Conservation (phyloP, 129 eudicot species). For the Lactuca saligna region DNA sequence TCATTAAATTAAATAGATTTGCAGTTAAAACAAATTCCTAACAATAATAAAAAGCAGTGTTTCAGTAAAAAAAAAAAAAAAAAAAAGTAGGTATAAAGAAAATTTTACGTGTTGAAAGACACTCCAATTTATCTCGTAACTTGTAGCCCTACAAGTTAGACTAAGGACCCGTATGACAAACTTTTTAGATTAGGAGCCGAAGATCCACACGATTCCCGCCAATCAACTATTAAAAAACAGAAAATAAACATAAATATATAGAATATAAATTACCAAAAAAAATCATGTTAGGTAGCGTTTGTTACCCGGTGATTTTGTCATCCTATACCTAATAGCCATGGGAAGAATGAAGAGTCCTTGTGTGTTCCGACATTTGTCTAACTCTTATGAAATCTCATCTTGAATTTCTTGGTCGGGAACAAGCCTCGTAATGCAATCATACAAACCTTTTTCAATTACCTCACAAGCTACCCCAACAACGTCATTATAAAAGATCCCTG, state of each 20-base stretch:
- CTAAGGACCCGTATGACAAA: slow-evolving; percentile 14
- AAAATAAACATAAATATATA: not conserved
- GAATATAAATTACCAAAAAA: not conserved
- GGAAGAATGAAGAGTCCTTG: not conserved
- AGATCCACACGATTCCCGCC: slow-evolving; percentile 22
- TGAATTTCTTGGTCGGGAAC: not conserved
- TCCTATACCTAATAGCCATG: too few relatives aligned
- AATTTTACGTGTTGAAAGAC: not conserved
- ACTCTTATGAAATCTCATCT: not conserved
- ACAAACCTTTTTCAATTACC: slow-evolving; percentile 6
- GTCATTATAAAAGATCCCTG: slow-evolving; percentile 4
- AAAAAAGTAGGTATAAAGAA: too few relatives aligned
- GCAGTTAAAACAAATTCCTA: not conserved
- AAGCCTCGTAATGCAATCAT: slow-evolving; percentile 20
- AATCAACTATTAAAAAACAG: not conserved
- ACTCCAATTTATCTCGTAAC: slow-evolving; percentile 1
- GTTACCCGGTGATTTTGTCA: too few relatives aligned
- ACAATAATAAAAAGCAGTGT: not conserved
- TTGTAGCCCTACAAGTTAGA: slow-evolving; percentile 29
- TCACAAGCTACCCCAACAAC: not conserved
- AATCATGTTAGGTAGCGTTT: not conserved
- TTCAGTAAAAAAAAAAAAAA: too few relatives aligned
- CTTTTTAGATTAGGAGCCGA: slow-evolving; percentile 13
- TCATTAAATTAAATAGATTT: too few relatives aligned
- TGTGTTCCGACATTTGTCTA: not conserved